These are phyloP conservation scores for Peribolospora kevripleyi DNA, from an alignment of 768 basidiomycete genomes.

Conservation along the genomic window DNA sequence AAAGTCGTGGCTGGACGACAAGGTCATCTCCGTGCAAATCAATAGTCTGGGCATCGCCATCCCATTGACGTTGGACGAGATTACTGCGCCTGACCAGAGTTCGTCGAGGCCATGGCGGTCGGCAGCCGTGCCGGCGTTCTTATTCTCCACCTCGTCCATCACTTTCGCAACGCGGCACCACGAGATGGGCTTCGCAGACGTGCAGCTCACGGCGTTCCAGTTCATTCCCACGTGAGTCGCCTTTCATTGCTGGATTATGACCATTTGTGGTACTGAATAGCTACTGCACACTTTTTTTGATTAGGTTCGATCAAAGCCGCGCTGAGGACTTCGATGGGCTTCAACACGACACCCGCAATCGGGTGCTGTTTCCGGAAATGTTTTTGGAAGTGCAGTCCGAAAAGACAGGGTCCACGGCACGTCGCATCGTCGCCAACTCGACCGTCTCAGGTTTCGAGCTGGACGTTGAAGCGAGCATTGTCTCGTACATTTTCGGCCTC, in stretches of 20 bases:
- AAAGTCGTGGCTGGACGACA: slow-evolving; percentile 19
- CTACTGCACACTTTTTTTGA: neutral
- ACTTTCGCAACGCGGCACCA: slow-evolving; percentile 47
- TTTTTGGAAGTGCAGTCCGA: slow-evolving; percentile 42
- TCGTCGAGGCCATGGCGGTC: slow-evolving; percentile 9
- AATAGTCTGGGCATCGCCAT: slow-evolving; percentile 69
- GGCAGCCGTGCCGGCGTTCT: slow-evolving; percentile 37
- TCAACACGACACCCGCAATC: slow-evolving; percentile 41
- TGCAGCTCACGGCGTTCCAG: slow-evolving; percentile 55
- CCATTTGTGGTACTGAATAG: neutral
- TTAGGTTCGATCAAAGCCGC: slow-evolving; percentile 52
- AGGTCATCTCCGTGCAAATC: slow-evolving; percentile 20
- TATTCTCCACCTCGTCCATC: slow-evolving; percentile 57
- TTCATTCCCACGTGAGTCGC: slow-evolving; percentile 45
- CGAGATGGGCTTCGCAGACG: slow-evolving; percentile 49
- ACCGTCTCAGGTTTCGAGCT: slow-evolving; percentile 62
- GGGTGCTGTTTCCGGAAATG: slow-evolving; percentile 59
- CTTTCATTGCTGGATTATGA: too few species aligned
- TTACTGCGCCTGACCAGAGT: slow-evolving; percentile 18
- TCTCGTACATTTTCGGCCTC: slow-evolving; percentile 53
- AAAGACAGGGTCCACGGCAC: slow-evolving; percentile 27
- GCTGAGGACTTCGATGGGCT: slow-evolving; percentile 36
- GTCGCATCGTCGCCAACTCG: slow-evolving; percentile 32
- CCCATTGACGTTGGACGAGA: slow-evolving; percentile 42
- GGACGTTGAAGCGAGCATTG: slow-evolving; percentile 57